These are phyloP conservation scores for Colletotrichum filicis DNA, from an alignment of 2,329 filamentous ascomycete genomes.

Conservation along the genomic window DNA sequence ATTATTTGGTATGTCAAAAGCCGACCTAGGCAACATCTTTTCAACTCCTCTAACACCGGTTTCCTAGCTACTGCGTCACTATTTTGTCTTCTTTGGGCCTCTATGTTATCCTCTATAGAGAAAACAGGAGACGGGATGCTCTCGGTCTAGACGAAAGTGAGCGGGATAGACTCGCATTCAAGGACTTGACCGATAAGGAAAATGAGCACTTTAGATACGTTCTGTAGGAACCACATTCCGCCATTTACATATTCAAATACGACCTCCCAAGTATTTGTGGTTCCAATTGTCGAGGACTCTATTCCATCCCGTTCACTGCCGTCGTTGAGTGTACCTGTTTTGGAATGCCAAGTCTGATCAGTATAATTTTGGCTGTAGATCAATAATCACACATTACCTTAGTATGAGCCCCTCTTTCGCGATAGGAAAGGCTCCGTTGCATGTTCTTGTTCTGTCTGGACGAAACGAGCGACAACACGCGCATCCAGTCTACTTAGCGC, in stretches of 20 bases:
- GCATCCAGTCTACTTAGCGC: not conserved
- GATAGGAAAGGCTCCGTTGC: no score
- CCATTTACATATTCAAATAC: no score
- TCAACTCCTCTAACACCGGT: not conserved
- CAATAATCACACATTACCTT: no score
- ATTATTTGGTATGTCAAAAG: slow-evolving; percentile 71
- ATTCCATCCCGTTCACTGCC: no score
- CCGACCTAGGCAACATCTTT: not conserved
- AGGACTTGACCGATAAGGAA: slow-evolving; percentile 75
- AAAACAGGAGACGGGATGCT: slow-evolving; percentile 64
- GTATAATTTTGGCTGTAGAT: no score
- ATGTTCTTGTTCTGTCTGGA: not conserved
- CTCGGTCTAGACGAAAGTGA: slow-evolving; percentile 68
- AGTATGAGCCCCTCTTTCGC: no score
- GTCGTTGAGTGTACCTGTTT: no score
- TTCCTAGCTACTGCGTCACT: slow-evolving; percentile 58
- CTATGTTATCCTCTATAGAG: slow-evolving; percentile 67
- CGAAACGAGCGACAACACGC: not conserved
- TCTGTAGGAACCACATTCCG: not conserved
- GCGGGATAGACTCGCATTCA: slow-evolving; percentile 72
- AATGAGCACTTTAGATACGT: slow-evolving; percentile 76
- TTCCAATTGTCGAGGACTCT: no score
- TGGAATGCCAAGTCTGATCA: no score
- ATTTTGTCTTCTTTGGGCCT: slow-evolving; percentile 66
- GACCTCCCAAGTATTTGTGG: no score